Evolutionary conservation across 1,284 basidiomycete genomes (phyloP), one percentile per base, ranked within the genome.

Genomic region (Heterobasidion occidentale): DNA sequence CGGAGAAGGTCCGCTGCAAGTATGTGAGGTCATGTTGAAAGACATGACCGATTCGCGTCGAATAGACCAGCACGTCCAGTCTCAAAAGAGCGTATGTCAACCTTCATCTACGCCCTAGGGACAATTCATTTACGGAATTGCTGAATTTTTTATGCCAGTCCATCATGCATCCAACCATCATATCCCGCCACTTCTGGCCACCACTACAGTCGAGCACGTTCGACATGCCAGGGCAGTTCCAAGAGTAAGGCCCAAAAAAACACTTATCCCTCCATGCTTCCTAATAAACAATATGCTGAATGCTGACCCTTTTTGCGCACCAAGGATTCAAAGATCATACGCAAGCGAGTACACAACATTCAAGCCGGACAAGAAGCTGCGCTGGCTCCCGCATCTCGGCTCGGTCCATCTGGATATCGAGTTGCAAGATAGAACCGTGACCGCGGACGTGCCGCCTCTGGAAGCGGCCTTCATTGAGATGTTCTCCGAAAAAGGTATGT

Each of bases 11-110:
- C 86, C 92, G 0, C 70, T 98, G 59, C 92, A 94, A 67, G 88
- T 93, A 1, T 96, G 94, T 75, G 94, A 98, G 67, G 93, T 98
- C 58, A 98, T 98, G 94, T 73, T 98, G 65, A 90, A 87, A 65
- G 94, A 98, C 69, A 90, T 98, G 83, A 88, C 91, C 7, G 94
- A 97, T 68, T 96, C 94, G 46, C 89, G 87, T 63, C 81, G 92
- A 45, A 90, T 88, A 53, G 90, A 98, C 67, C 81, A 83, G 34
- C 87, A 89, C 68, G 83, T 97, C 5, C 92, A 95, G 64, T 78
- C 84, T 0, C 84, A 89, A 64, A 78, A 79, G 53, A 42, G 38
- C n/a, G 38, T 42, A 42, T n/a, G 38, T 42, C 38, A 5, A 27
- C 6, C 27, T 27, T 27, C 5, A 27, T 27, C 27, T 6, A 27